Base-by-base conservation (phyloP, 352 stramenopile species). In the Phytophthora sansomeana region DNA sequence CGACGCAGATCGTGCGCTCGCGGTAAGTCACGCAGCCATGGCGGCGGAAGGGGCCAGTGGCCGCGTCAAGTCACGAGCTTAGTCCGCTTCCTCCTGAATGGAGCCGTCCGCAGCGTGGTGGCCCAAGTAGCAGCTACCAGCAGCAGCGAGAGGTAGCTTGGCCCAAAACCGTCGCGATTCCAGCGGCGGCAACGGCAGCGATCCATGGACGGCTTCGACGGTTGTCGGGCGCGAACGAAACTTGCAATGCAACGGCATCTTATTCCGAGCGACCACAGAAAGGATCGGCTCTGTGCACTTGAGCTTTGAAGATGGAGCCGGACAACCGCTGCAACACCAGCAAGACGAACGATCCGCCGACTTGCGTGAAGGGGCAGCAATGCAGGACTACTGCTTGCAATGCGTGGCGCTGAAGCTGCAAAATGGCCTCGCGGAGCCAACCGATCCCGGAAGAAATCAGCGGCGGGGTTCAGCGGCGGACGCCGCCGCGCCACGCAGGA, bases 161-260 rank as follows among this genome's bases (percentile, higher is more conserved):
- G n/a, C 16, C 38, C 11, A 29, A 62, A 74, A 64, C 42, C 52
- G 58, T 63, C 56, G 54, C 43, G 44, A 24, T 39, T 67, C 53
- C 14, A 21, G 41, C 32, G 29, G 30, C 50, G 38, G 24, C 14
- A 62, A 24, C 21, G 21, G 49, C 33, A 57, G 43, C 38, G 41
- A 69, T 50, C 29, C 48, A 50, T 44, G 29, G 52, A 65, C 50
- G 56, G 52, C 53, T 55, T 49, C 16, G 36, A 13, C 24, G 58
- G 38, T 46, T 72, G 42, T 72, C 39, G 56, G 55, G 53, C 67
- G 69, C 63, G 69, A 76, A 76, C 32, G 68, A 76, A 76, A 76
- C 63, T 43, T 47, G 38, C 39, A 61, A 30, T 44, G 44, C 32
- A 24, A 24, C 43, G 47, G 32, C 21, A 58, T 41, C 58, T 67